phyloP scores from a whole-genome alignment of 2,329 filamentous ascomycete species.

The Incumbomyces delicatus region DNA sequence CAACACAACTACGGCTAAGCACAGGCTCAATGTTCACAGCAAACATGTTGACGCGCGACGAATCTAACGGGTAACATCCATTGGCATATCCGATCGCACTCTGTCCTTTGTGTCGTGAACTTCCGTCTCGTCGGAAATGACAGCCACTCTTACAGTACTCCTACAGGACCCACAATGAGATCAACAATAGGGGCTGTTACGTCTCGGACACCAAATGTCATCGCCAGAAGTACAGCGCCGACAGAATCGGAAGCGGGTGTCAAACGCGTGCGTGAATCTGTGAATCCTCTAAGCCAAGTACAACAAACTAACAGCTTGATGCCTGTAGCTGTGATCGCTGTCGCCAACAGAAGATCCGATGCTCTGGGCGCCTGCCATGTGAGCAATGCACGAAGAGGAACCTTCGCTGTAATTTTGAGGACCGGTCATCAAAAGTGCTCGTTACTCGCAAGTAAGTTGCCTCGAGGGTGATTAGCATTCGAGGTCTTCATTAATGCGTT shows the following conservation, averaged over 20 bases:
- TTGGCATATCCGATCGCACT: too few relatives aligned
- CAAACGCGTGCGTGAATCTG: conserved; percentile 25
- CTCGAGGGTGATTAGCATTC: conserved; percentile 6
- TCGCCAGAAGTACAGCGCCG: not conserved
- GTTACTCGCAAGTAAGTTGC: conserved; percentile 37
- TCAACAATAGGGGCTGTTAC: not conserved
- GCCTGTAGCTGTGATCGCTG: conserved; percentile 34
- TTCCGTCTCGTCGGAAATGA: too few relatives aligned
- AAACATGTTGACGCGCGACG: too few relatives aligned
- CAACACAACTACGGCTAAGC: too few relatives aligned
- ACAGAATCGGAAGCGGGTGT: conserved; percentile 22
- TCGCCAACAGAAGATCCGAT: conserved; percentile 39
- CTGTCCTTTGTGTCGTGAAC: too few relatives aligned
- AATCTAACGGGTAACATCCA: too few relatives aligned
- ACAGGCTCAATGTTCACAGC: too few relatives aligned
- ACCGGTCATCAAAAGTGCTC: conserved; percentile 40
- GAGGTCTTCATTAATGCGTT: conserved; percentile 4
- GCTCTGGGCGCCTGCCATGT: conserved; percentile 35
- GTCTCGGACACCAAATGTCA: not conserved
- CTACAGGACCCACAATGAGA: not conserved
- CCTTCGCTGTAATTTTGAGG: conserved; percentile 35
- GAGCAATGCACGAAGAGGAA: conserved; percentile 36
- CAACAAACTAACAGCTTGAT: conserved; percentile 1
- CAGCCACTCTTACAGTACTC: too few relatives aligned
- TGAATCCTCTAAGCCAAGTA: not conserved